Evolutionary conservation across 352 stramenopile genomes (phyloP).

Genomic region (Blastocystis sp.): DNA sequence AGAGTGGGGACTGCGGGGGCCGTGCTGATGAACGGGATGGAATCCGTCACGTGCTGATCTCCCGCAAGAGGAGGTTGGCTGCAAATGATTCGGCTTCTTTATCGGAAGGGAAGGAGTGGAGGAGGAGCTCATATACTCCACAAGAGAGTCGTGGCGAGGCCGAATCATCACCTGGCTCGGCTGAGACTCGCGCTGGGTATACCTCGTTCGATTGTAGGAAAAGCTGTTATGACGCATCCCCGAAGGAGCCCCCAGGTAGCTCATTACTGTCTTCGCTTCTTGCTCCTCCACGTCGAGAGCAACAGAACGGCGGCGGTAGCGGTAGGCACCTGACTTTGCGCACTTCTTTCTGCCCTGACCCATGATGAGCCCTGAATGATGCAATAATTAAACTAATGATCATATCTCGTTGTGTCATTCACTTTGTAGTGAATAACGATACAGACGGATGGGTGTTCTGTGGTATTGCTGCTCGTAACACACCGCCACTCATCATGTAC

Average conservation of each 20-base stretch:
- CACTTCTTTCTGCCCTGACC: constrained; percentile 62
- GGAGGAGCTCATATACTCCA: constrained; percentile 51
- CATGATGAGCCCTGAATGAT: not conserved
- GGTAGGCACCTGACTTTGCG: not conserved
- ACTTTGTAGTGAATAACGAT: too few species aligned
- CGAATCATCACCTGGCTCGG: not conserved
- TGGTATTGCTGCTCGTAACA: too few species aligned
- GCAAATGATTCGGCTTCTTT: not conserved
- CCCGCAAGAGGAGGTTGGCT: not conserved
- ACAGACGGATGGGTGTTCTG: too few species aligned
- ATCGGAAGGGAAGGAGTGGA: not conserved
- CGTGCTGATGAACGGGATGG: not conserved
- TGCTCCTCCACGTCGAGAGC: not conserved
- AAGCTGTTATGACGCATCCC: not conserved
- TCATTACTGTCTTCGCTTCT: not conserved
- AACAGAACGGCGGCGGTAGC: constrained; percentile 4
- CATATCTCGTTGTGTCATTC: not conserved
- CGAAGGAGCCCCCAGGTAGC: not conserved
- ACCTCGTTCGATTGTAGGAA: not conserved
- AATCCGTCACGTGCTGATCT: not conserved
- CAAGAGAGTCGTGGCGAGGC: constrained; percentile 35
- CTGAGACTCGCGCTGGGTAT: not conserved
- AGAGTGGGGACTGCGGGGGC: not conserved
- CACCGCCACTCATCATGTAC: too few species aligned
- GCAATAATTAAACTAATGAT: not conserved